These are phyloP conservation scores for Moesziomyces globuligerus DNA, from an alignment of 1,284 basidiomycete genomes.

Conservation along the genomic window DNA sequence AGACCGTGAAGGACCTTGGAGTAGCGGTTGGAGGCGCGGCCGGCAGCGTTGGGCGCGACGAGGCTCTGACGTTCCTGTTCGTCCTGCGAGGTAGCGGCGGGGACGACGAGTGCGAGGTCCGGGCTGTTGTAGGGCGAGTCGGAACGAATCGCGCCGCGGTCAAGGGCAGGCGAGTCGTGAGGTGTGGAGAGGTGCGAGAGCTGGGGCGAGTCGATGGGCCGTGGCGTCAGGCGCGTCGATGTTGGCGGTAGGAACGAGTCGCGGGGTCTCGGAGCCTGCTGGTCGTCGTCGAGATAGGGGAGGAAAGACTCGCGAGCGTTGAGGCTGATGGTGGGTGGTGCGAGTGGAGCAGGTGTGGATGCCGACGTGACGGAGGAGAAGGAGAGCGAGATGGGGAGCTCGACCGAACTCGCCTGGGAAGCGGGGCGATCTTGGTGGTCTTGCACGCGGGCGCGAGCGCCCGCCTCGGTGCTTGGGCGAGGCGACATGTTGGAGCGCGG, in stretches of 20 bases:
- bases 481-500: too few relatives aligned
- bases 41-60: slow-evolving; percentile 1
- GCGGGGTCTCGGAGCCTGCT: slow-evolving; percentile 3
- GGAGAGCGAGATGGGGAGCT: slow-evolving; percentile 23
- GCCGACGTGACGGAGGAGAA: slow-evolving; percentile 10
- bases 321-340: neutral
- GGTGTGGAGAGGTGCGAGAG: too few relatives aligned
- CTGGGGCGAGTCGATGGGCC: neutral
- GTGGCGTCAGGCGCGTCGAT: neutral
- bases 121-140: slow-evolving; percentile 26
- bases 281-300: slow-evolving; percentile 11
- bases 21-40: slow-evolving; percentile 15
- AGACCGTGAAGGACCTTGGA: slow-evolving; percentile 24
- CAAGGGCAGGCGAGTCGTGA: slow-evolving; percentile 12
- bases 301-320: neutral
- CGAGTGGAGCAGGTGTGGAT: neutral
- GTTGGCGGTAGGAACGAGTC: slow-evolving; percentile 16
- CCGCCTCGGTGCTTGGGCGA: too few relatives aligned
- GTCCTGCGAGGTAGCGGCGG: slow-evolving; percentile 4
- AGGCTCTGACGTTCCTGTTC: slow-evolving; percentile 13
- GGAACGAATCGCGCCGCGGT: slow-evolving; percentile 13
- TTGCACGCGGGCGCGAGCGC: too few relatives aligned
- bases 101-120: slow-evolving; percentile 18
- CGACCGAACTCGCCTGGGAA: slow-evolving; percentile 22
- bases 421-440: slow-evolving; percentile 4